Base-by-base conservation (phyloP, 805 yeast genomes). In the Monosporozyma aquatica region DNA sequence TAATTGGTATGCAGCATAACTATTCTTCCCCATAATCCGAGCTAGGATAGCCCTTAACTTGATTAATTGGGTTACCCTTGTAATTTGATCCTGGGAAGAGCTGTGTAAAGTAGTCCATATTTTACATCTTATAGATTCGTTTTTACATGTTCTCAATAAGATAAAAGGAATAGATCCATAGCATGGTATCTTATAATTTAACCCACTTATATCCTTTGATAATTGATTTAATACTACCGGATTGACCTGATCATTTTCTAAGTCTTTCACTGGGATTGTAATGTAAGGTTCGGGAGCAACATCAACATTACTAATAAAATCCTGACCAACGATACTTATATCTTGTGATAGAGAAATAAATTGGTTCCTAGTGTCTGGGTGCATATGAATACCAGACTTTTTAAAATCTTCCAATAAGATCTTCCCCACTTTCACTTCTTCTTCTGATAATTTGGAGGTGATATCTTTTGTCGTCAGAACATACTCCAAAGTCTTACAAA, bases 361-460 rank as follows among this genome's bases (percentile, higher is more conserved):
- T 47, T 76, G 72, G 11, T 74, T 69, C 45, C 90, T 70, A 1
- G 82, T 73, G 20, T 68, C 64, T 0, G 78, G 74, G 49, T 76
- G 79, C 80, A 87, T 79, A 54, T 80, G 81, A 25, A 89, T 83
- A 0, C 97, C 98, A 0, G 95, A 85, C 50, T 87, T 80, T 51
- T 84, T 83, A 56, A 92, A 92, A 61, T 92, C 98, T 35, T 82
- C 77, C 47, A 82, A 68, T 21, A 92, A 68, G 38, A 89, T 74
- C 41, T 76, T 72, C 0, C 95, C 98, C 2, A 89, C 97, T 41
- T 80, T 75, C 11, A 76, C 58, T 54, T 92, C 97, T 61, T 92
- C 98, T 2, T 65, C 61, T 3, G 80, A 60, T n/a, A 90, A 64
- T 22, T 64, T 48, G 3, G 36, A 25, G 5, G 50, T 26, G 3